Percentiles rank a stretch among this genome's conserved stretches.
Conservation (phyloP, 306 rosid genomes). For the Carpinus viminea region DNA sequence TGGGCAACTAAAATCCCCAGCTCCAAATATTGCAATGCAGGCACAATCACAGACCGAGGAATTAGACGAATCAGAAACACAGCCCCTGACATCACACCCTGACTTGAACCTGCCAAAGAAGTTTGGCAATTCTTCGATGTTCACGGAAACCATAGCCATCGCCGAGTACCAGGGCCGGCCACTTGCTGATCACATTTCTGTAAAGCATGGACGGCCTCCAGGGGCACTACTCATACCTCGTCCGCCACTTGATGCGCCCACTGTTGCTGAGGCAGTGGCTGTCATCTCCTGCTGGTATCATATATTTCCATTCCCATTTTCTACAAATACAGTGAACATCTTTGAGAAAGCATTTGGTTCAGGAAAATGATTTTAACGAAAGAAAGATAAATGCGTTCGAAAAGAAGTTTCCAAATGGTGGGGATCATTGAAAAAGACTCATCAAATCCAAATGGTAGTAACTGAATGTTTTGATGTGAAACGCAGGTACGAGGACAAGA, state of each 20-base stretch:
- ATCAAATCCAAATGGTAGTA: neutral
- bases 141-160: conserved; percentile 62
- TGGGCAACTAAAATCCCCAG: conserved; percentile 55
- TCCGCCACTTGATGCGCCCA: conserved; percentile 77
- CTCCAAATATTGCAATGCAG: conserved; percentile 37
- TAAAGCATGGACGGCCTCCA: conserved; percentile 79
- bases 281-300: conserved; percentile 83
- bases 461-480: neutral
- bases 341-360: neutral
- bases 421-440: neutral
- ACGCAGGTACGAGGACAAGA: conserved; percentile 76
- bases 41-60: conserved; percentile 26
- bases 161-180: conserved; percentile 85
- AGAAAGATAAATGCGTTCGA: no score
- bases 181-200: conserved; percentile 70
- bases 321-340: neutral
- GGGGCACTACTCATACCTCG: conserved; percentile 67
- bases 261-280: conserved; percentile 84
- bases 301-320: neutral
- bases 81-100: conserved; percentile 54
- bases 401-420: no score
- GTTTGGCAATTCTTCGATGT: conserved; percentile 66
- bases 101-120: conserved; percentile 64
- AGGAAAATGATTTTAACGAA: neutral
- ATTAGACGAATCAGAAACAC: conserved; percentile 45